Evolutionary conservation across 2,329 filamentous ascomycete species (phyloP).

Genomic region (Fusarium oligoseptatum): DNA sequence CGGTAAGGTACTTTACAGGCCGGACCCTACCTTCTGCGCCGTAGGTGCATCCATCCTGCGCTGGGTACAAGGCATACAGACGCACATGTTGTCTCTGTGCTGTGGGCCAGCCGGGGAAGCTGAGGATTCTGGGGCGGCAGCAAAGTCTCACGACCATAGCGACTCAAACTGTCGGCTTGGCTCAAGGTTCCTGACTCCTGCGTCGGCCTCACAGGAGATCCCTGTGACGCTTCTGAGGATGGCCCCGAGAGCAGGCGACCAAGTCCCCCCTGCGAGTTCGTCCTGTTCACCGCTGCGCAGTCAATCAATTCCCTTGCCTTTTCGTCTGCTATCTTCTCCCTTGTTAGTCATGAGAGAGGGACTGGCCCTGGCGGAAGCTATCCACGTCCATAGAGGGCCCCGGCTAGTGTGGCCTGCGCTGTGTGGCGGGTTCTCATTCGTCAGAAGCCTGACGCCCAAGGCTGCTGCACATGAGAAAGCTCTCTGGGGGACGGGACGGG

Average conservation of each 20-base stretch:
- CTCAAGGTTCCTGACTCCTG: constrained; percentile 5
- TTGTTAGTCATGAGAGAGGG: constrained; percentile 11
- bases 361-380: constrained; percentile 32
- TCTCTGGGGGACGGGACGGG: constrained; percentile 8
- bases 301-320: constrained; percentile 18
- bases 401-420: constrained; percentile 40
- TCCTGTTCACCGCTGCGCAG: constrained; percentile 26
- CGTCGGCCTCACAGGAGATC: constrained; percentile 1
- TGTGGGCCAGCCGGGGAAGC: constrained; percentile 12
- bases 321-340: constrained; percentile 7
- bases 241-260: not conserved
- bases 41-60: constrained; percentile 3
- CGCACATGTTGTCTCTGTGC: constrained; percentile 8
- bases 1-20: constrained; percentile 15
- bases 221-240: constrained; percentile 1
- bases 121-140: constrained; percentile 9
- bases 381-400: constrained; percentile 20
- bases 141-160: not conserved
- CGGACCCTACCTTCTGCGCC: not conserved
- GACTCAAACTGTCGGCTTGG: constrained; percentile 18
- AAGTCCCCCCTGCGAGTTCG: constrained; percentile 20
- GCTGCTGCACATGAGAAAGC: constrained; percentile 14
- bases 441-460: constrained; percentile 18
- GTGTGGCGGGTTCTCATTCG: constrained; percentile 47
- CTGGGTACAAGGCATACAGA: constrained; percentile 12